A percentile compares a stretch with the other conserved stretches of the same genome.
Conservation (phyloP, 1,284 basidiomycete species). For the Austroboletus olivaceoglutinosus region DNA sequence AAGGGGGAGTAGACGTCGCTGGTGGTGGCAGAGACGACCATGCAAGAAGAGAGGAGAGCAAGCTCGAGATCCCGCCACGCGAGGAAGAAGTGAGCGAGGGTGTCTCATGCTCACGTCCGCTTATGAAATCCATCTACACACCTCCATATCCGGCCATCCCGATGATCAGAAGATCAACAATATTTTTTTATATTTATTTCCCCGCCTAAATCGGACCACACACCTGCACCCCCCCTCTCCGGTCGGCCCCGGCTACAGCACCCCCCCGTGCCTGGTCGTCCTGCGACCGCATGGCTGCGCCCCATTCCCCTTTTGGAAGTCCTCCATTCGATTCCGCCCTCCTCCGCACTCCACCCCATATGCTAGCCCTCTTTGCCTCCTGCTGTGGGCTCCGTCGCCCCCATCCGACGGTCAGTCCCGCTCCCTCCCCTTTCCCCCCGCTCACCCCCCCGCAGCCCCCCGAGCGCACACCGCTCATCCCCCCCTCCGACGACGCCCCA, state of each 20-base stretch:
- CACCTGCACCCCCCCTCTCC: conserved; percentile 8
- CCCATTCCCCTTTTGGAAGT: conserved; percentile 3
- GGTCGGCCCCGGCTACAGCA: conserved; percentile 16
- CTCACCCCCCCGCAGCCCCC: conserved; percentile 14
- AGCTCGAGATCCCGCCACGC: conserved; percentile 31
- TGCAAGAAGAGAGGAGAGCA: conserved; percentile 27
- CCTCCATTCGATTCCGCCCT: too few species aligned
- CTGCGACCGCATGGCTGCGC: conserved; percentile 7
- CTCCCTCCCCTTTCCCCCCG: background rate
- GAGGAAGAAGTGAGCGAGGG: conserved; percentile 19
- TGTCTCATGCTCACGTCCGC: conserved; percentile 37
- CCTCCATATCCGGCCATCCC: conserved; percentile 26
- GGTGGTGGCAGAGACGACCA: conserved; percentile 52
- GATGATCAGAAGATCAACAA: conserved; percentile 36
- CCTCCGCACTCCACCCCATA: conserved; percentile 3
- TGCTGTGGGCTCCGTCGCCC: conserved; percentile 28
- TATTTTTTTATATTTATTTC: conserved; percentile 12
- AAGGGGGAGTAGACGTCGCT: conserved; percentile 56
- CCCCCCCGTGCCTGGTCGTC: conserved; percentile 30
- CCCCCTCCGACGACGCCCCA: conserved; percentile 27
- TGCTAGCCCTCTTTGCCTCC: conserved; percentile 29
- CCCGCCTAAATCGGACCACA: conserved; percentile 29
- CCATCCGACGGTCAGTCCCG: conserved; percentile 17
- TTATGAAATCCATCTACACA: conserved; percentile 36
- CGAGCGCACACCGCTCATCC: conserved; percentile 32